These are phyloP conservation scores for Globisporangium ultimum DNA, from an alignment of 352 stramenopile species.

Conservation along the genomic window DNA sequence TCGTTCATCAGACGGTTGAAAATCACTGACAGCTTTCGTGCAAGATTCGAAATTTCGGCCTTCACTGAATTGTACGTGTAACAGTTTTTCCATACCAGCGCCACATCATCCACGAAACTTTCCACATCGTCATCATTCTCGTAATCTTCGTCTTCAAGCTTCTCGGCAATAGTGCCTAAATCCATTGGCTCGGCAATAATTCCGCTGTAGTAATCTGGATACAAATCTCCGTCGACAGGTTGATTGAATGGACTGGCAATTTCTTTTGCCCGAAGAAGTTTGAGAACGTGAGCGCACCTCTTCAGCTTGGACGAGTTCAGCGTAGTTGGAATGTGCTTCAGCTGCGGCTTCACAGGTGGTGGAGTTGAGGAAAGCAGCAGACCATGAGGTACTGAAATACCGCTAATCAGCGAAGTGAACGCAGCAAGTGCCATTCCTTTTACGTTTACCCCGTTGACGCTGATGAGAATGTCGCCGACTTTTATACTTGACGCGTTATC, in stretches of 20 bases:
- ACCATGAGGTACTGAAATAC: conserved; percentile 37
- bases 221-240: conserved; percentile 78
- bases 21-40: conserved; percentile 68
- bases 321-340: conserved; percentile 64
- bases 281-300: conserved; percentile 65
- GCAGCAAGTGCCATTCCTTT: conserved; percentile 30
- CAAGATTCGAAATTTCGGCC: conserved; percentile 74
- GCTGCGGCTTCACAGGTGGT: conserved; percentile 33
- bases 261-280: conserved; percentile 77
- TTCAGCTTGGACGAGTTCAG: conserved; percentile 58
- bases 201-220: conserved; percentile 81
- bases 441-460: conserved; percentile 49
- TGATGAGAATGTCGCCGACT: conserved; percentile 46
- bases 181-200: conserved; percentile 82
- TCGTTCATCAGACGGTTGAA: conserved; percentile 83
- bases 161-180: conserved; percentile 75
- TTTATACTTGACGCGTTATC: conserved; percentile 11
- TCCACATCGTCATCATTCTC: conserved; percentile 79
- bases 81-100: conserved; percentile 85
- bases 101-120: conserved; percentile 76
- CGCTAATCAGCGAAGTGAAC: conserved; percentile 26
- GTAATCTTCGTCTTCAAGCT: conserved; percentile 84
- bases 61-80: conserved; percentile 83
- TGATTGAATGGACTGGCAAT: conserved; percentile 77
- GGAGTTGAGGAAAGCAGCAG: conserved; percentile 49